Conservation (phyloP, 257 asterid genomes). For the Lavandula angustifolia region DNA sequence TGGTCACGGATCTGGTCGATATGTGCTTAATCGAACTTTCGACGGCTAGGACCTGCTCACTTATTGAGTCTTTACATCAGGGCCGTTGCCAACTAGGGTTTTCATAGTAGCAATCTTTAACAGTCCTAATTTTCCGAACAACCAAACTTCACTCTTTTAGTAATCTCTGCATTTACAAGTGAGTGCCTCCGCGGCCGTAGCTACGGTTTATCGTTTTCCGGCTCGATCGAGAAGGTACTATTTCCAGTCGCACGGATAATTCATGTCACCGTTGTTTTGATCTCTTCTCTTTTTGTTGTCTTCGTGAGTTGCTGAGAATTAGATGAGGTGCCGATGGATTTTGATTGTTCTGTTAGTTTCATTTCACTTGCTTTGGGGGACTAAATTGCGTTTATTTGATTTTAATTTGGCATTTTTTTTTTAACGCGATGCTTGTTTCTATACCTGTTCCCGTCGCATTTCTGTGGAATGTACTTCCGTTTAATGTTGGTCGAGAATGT, state of each 20-base stretch:
- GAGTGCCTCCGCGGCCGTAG: constrained; percentile 26
- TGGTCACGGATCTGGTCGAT: neutral
- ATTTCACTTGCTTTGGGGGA: too few relatives aligned
- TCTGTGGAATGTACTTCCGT: too few relatives aligned
- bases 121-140: constrained; percentile 19
- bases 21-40: too few relatives aligned
- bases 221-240: constrained; percentile 22
- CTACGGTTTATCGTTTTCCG: constrained; percentile 7
- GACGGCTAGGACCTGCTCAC: constrained; percentile 22
- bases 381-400: too few relatives aligned
- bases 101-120: constrained; percentile 19
- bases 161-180: constrained; percentile 5
- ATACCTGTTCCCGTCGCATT: too few relatives aligned
- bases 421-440: too few relatives aligned
- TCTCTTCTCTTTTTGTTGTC: neutral
- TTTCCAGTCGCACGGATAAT: neutral
- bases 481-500: too few relatives aligned
- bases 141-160: neutral
- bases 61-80: constrained; percentile 14
- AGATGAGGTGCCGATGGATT: neutral
- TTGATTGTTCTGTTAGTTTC: neutral
- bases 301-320: neutral
- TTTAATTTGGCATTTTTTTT: too few relatives aligned
- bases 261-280: neutral
- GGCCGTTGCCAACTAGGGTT: constrained; percentile 33